Evolutionary conservation across 805 yeast species (phyloP).

Genomic region (Blastobotrys muscicola): DNA sequence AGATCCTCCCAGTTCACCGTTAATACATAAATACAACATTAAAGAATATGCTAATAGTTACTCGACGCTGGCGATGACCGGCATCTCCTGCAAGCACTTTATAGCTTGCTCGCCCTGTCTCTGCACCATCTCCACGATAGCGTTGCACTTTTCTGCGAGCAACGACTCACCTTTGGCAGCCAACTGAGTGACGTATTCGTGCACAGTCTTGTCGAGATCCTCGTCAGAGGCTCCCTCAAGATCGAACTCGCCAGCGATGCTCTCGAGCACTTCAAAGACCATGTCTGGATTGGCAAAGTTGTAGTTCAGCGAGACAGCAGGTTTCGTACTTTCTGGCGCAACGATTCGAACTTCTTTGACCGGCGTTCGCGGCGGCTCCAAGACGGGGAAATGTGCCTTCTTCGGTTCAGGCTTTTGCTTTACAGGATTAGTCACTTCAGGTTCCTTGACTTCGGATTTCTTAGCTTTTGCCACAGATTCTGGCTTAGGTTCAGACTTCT

Average conservation of each 20-base stretch:
- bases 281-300: constrained; percentile 23
- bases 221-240: constrained; percentile 24
- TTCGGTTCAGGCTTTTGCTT: neutral
- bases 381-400: no score
- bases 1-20: no score
- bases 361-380: neutral
- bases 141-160: constrained; percentile 37
- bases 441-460: constrained; percentile 6
- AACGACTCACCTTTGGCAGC: constrained; percentile 46
- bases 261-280: constrained; percentile 26
- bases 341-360: constrained; percentile 1
- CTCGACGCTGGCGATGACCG: neutral
- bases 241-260: constrained; percentile 12
- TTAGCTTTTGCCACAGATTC: neutral
- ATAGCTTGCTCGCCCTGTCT: constrained; percentile 45
- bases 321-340: constrained; percentile 2
- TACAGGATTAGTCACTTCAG: no score
- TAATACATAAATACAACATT: no score
- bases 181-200: constrained; percentile 54
- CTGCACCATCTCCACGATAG: constrained; percentile 40
- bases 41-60: no score
- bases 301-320: constrained; percentile 8
- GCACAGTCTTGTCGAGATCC: constrained; percentile 60
- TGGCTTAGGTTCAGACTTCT: neutral
- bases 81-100: constrained; percentile 10